A percentile compares a stretch with the other conserved stretches of the same genome.
Conservation (phyloP, 116 monocot genomes). For the Phalaenopsis hybrid region DNA sequence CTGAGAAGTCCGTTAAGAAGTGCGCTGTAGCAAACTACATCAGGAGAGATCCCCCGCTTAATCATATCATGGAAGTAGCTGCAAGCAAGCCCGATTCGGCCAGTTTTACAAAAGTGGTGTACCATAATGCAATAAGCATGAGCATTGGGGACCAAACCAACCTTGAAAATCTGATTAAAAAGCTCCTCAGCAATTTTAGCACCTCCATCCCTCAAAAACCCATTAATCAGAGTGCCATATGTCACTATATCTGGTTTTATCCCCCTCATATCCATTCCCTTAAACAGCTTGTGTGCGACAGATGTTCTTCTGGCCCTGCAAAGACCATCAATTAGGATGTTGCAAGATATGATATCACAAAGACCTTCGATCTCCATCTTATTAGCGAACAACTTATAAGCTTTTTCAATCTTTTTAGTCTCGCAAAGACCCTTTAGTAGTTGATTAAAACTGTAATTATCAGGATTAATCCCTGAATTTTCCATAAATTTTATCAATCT, state of each 20-base stretch:
- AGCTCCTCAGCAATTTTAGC: slow-evolving; percentile 63
- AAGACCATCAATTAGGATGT: slow-evolving; percentile 72
- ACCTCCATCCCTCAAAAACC: slow-evolving; percentile 55
- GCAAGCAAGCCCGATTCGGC: slow-evolving; percentile 37
- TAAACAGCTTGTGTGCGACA: slow-evolving; percentile 58
- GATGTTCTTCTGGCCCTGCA: slow-evolving; percentile 40
- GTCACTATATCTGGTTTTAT: slow-evolving; percentile 61
- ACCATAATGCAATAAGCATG: slow-evolving; percentile 70
- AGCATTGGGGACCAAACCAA: slow-evolving; percentile 51
- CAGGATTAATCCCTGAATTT: slow-evolving; percentile 51
- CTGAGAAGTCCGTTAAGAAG: slow-evolving; percentile 69
- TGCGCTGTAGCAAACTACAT: slow-evolving; percentile 60
- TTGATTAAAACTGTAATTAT: slow-evolving; percentile 71
- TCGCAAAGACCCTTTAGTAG: slow-evolving; percentile 75
- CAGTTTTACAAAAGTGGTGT: slow-evolving; percentile 54
- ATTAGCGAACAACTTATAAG: slow-evolving; percentile 50
- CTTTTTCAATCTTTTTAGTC: slow-evolving; percentile 49
- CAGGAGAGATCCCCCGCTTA: slow-evolving; percentile 50
- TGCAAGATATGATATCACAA: slow-evolving; percentile 76
- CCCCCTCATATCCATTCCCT: slow-evolving; percentile 58
- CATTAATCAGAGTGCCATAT: slow-evolving; percentile 72
- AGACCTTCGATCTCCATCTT: slow-evolving; percentile 68
- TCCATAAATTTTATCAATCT: slow-evolving; percentile 63
- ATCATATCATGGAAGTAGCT: slow-evolving; percentile 55
- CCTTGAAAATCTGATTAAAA: slow-evolving; percentile 59